Conservation (phyloP, 2,329 filamentous ascomycete genomes). For the Talaromyces sp. region DNA sequence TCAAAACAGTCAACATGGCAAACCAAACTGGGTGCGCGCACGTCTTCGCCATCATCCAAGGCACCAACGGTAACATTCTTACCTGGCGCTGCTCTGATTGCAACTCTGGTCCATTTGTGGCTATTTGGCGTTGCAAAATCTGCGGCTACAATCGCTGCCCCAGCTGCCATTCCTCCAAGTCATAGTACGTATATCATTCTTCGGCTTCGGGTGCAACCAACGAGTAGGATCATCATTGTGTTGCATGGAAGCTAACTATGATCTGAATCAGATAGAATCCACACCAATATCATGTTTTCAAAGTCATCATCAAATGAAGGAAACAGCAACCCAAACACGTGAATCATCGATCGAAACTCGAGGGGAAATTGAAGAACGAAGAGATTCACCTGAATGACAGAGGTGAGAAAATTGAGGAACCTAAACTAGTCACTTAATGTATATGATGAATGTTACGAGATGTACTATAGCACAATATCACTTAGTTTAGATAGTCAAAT, state of each 20-base stretch:
- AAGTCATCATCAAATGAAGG: neutral
- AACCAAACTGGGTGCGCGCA: conserved; percentile 37
- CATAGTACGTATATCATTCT: neutral
- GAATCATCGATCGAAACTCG: neutral
- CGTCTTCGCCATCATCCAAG: conserved; percentile 38
- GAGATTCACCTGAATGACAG: neutral
- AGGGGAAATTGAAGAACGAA: neutral
- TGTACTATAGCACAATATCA: conserved; percentile 2
- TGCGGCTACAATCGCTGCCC: conserved; percentile 43
- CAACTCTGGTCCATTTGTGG: conserved; percentile 40
- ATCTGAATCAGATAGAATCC: neutral
- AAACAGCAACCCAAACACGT: neutral
- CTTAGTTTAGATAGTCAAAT: conserved; percentile 6
- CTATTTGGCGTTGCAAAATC: conserved; percentile 44
- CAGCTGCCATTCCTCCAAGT: conserved; percentile 25
- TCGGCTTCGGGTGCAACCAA: neutral
- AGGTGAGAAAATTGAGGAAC: neutral
- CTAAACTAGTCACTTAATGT: neutral
- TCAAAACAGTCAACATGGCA: conserved; percentile 29
- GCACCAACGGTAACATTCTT: conserved; percentile 42
- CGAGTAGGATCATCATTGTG: neutral
- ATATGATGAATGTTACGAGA: neutral
- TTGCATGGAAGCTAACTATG: neutral
- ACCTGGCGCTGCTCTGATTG: conserved; percentile 45
- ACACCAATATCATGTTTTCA: neutral